Evolutionary conservation across 805 yeast species (phyloP), one percentile per base, ranked within the genome.

Genomic region (Starmerella powellii): DNA sequence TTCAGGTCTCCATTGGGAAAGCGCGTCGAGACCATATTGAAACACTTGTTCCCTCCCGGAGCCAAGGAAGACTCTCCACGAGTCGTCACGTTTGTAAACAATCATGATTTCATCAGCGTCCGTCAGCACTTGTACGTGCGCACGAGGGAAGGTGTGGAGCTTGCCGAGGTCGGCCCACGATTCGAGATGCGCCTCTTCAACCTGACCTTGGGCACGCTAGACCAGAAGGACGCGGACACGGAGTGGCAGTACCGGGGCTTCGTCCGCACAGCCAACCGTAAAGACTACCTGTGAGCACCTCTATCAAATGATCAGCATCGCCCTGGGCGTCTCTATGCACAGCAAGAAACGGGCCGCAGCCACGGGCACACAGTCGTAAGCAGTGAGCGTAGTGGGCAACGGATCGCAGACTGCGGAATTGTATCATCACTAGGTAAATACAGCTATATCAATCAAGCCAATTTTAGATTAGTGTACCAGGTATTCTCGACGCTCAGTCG

Each of bases 121-220:
- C 74, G 99, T 62, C 98, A 91, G 57, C 99, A 91, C 59, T 80
- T 91, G 1, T 91, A 82, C 59, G 95, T 86, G 4, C 79, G 76
- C 58, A 85, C 95, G 0, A 78, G 80, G 52, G 95, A 86, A 48
- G 73, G 72, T 15, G 95, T 86, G 2, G 97, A 91, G 60, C 63
- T 91, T 43, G 87, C 95, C 45, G 99, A 91, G 60, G 81, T 91
- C 29, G 99, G 99, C 0, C 99, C 99, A n/a, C 70, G 99, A 49
- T 91, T 91, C 55, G 98, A 91, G 63, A 87, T 91, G 97, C 74
- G 86, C 59, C 65, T 91, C 51, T 91, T 76, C 60, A 96, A 88
- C 61, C 65, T 91, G 50, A 73, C 78, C 56, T 68, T 91, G 52
- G 96, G 99, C 3, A 84, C 95, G 33, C 63, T 88, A 49, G 98